Base-by-base conservation (phyloP, 129 eudicot species). In the Gnaphalium uliginosum region DNA sequence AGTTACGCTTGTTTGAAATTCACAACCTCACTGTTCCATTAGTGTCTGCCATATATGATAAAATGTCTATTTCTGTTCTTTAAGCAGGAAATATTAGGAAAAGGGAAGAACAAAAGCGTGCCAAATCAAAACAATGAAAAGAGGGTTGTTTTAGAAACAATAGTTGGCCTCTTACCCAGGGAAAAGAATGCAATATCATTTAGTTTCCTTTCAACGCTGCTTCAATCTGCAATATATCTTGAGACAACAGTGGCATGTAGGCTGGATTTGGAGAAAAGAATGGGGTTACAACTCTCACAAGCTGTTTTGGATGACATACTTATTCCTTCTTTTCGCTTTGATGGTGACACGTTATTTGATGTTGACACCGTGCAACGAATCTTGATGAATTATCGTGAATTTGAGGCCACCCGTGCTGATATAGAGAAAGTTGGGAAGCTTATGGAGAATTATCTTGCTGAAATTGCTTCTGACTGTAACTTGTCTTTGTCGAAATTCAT, bases 181-280 rank as follows among this genome's bases (percentile, higher is more conserved):
- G 96, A 89, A 87, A 87, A 79, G 33, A 83, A 89, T 76, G 80
- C 87, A 17, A 56, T 95, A 50, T 86, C 97, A 9, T 88, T 87
- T 39, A 89, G 87, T 77, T 91, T 95, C 78, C 94, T 95, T 30
- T 87, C 99, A 2, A 89, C 83, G 92, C 81, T 95, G 64, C 99
- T 91, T 69, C 81, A 96, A 39, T 89, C 95, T 69, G 86, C 96
- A 1, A 87, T 86, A 84, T 71, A 79, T 79, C 86, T 93, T 1
- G 96, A 93, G 71, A 90, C 97, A 64, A 88, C 98, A 3, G 85
- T 87, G 29, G 96, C 98, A 37, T 93, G 97, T 62, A 81, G 96
- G 88, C 81, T 87, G 17, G 98, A 93, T 74, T 78, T 93, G 83
- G 98, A 93, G 88, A 90, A 75, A 81, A 87, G 97, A 76, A 88